phyloP scores from a whole-genome alignment of 257 asterid species.

The Solanum ahanhuiri region DNA sequence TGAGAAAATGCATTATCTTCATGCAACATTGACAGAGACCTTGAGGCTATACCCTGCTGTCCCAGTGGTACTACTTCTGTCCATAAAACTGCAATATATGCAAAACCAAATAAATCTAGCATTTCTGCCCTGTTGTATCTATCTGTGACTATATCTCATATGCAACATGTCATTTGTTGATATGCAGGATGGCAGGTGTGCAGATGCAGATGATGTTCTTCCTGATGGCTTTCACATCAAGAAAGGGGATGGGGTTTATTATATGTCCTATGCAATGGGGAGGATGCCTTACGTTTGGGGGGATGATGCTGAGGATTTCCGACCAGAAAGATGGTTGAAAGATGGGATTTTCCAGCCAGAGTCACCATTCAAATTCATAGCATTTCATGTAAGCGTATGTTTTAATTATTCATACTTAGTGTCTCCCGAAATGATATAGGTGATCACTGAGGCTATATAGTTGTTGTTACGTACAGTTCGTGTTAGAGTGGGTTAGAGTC shows the following conservation, averaged over 20 bases:
- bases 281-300: constrained; percentile 67
- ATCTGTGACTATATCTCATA: background rate
- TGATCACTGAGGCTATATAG: background rate
- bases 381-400: constrained; percentile 41
- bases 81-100: background rate
- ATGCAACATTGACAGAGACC: constrained; percentile 59
- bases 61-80: constrained; percentile 35
- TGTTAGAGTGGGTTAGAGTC: background rate
- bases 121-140: background rate
- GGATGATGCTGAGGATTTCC: constrained; percentile 49
- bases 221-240: constrained; percentile 59
- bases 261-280: constrained; percentile 67
- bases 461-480: background rate
- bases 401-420: background rate
- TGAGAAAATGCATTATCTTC: constrained; percentile 62
- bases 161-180: background rate
- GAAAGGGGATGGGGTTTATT: constrained; percentile 57
- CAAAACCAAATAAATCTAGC: background rate
- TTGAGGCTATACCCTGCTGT: constrained; percentile 75
- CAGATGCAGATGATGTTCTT: constrained; percentile 55
- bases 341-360: constrained; percentile 51
- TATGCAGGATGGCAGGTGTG: constrained; percentile 55
- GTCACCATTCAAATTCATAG: constrained; percentile 62
- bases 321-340: constrained; percentile 67
- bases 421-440: background rate